Evolutionary conservation across 345 rosid species (phyloP).

Genomic region (Mercurialis annua): DNA sequence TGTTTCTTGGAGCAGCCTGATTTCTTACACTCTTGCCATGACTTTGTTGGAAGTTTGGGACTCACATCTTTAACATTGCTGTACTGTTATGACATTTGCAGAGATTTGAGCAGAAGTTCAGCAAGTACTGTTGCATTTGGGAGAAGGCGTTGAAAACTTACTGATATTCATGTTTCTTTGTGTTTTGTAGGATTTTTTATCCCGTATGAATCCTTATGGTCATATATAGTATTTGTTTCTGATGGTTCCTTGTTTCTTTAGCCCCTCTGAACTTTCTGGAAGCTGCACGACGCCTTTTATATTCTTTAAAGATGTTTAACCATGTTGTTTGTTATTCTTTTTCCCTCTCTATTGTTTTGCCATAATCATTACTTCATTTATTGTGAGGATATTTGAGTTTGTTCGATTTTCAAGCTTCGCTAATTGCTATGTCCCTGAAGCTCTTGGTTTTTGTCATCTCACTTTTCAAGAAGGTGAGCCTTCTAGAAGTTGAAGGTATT

Average conservation of each 20-base stretch:
- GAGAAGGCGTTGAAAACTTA: constrained; percentile 30
- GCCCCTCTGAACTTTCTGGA: constrained; percentile 25
- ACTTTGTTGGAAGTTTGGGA: constrained; percentile 99
- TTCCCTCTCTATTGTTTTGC: neutral
- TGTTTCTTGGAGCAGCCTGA: constrained; percentile 96
- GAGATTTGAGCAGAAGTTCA: constrained; percentile 53
- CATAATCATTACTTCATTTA: constrained; percentile 8
- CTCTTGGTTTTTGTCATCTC: constrained; percentile 20
- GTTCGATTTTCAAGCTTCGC: neutral
- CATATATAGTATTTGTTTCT: constrained; percentile 35
- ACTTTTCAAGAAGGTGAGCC: constrained; percentile 28
- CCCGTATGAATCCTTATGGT: constrained; percentile 33
- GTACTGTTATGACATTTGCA: constrained; percentile 99
- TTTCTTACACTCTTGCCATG: constrained; percentile 94
- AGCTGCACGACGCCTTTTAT: constrained; percentile 20
- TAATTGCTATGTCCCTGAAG: constrained; percentile 27
- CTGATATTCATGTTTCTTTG: constrained; percentile 32
- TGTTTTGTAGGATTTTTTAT: constrained; percentile 45
- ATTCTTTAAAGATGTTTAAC: constrained; percentile 13
- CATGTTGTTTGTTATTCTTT: constrained; percentile 14
- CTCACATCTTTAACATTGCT: constrained; percentile 99
- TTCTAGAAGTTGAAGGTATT: constrained; percentile 22
- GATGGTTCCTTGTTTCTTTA: constrained; percentile 19
- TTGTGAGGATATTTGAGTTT: constrained; percentile 16
- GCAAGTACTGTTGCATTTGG: constrained; percentile 22